Evolutionary conservation across 495 filamentous ascomycete species (phyloP).

Genomic region (Annulohypoxylon moriforme): DNA sequence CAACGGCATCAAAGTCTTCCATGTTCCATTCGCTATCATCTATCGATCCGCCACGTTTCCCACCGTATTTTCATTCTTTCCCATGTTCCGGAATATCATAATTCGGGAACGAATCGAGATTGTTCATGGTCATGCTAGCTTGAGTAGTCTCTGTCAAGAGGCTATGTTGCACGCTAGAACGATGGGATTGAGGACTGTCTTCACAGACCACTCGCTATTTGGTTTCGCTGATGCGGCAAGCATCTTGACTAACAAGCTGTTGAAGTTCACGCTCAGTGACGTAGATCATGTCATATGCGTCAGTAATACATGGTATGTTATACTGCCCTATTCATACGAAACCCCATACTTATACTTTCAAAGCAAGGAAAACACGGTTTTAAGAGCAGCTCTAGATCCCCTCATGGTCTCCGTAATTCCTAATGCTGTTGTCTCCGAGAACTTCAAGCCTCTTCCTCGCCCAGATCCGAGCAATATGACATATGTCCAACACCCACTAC

Average conservation of each 20-base stretch:
- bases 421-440: slow-evolving; percentile 96
- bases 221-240: slow-evolving; percentile 97
- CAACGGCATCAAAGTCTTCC: slow-evolving; percentile 97
- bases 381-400: slow-evolving; percentile 93
- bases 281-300: slow-evolving; percentile 99
- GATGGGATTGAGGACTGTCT: slow-evolving; percentile 95
- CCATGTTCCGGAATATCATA: slow-evolving; percentile 94
- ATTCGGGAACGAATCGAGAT: slow-evolving; percentile 95
- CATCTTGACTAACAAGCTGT: slow-evolving; percentile 94
- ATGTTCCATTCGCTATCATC: slow-evolving; percentile 94
- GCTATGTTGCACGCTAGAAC: slow-evolving; percentile 95
- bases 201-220: slow-evolving; percentile 98
- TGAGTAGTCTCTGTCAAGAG: slow-evolving; percentile 93
- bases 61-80: slow-evolving; percentile 98
- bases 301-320: slow-evolving; percentile 89
- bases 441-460: slow-evolving; percentile 78
- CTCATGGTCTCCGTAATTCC: slow-evolving; percentile 98
- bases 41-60: slow-evolving; percentile 96
- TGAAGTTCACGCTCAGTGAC: slow-evolving; percentile 96
- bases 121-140: slow-evolving; percentile 92
- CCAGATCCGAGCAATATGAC: slow-evolving; percentile 47
- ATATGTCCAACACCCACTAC: slow-evolving; percentile 48
- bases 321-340: neutral
- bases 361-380: slow-evolving; percentile 96
- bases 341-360: slow-evolving; percentile 14